Evolutionary conservation across 1,284 basidiomycete genomes (phyloP).

Genomic region (Xanthoconium separans): DNA sequence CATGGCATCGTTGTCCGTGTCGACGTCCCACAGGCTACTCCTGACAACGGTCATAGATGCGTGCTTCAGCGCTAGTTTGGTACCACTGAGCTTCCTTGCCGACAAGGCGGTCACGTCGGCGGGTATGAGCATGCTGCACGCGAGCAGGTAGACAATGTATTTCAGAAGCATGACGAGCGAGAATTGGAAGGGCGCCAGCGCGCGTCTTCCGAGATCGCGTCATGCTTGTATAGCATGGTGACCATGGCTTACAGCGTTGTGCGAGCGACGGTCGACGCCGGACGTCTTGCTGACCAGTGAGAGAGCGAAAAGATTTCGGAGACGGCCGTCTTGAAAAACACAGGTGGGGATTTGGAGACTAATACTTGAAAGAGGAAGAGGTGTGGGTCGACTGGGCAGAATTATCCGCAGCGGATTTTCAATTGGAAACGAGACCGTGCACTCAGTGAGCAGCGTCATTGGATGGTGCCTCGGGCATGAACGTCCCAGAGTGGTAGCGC

Average conservation of each 20-base stretch:
- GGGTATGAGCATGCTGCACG: no score
- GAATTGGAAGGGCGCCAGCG: slow-evolving; percentile 51
- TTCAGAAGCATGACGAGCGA: slow-evolving; percentile 65
- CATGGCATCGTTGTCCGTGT: neutral
- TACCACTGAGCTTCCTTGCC: neutral
- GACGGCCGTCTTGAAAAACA: slow-evolving; percentile 45
- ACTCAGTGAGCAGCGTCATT: no score
- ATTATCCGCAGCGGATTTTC: slow-evolving; percentile 15
- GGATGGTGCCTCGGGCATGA: no score
- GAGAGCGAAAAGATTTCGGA: no score
- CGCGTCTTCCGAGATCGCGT: slow-evolving; percentile 52
- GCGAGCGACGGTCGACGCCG: slow-evolving; percentile 87
- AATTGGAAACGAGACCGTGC: no score
- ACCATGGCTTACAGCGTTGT: slow-evolving; percentile 79
- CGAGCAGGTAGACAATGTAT: slow-evolving; percentile 46
- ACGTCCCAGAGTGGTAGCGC: no score
- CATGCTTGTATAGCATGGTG: slow-evolving; percentile 49
- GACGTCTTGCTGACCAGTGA: slow-evolving; percentile 82
- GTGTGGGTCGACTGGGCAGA: slow-evolving; percentile 78
- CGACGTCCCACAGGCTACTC: neutral
- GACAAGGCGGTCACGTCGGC: no score
- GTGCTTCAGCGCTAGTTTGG: neutral
- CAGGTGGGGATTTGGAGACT: slow-evolving; percentile 33
- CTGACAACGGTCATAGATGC: neutral
- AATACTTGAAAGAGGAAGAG: slow-evolving; percentile 68